phyloP scores from a whole-genome alignment of 139 green algal genomes.

The Coelastrella sp. region DNA sequence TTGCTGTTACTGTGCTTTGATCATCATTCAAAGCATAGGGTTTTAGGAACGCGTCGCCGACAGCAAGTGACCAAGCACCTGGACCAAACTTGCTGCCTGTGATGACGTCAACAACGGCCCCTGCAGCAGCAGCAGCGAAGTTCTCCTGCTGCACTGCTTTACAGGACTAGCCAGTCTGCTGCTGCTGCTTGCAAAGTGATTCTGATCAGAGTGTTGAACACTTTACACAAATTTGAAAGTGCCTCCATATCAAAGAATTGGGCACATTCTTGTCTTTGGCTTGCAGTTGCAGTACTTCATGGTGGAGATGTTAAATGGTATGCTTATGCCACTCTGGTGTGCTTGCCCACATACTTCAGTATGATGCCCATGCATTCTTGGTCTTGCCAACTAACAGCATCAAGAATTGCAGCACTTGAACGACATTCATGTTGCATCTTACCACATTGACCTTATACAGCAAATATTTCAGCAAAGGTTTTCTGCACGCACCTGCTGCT shows the following conservation, averaged over 20 bases:
- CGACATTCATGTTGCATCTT: background rate
- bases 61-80: conserved; percentile 45
- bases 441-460: background rate
- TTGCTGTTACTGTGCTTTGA: conserved; percentile 1
- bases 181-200: background rate
- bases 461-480: too few species aligned
- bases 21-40: conserved; percentile 37
- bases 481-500: conserved; percentile 30
- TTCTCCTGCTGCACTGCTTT: background rate
- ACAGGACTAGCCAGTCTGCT: background rate
- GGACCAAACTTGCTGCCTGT: background rate
- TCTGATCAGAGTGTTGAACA: too few species aligned
- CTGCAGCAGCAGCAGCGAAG: conserved; percentile 22
- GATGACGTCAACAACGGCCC: background rate
- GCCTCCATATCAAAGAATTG: too few species aligned
- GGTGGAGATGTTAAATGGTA: too few species aligned
- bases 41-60: conserved; percentile 42
- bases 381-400: too few species aligned
- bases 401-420: background rate
- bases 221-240: too few species aligned
- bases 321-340: too few species aligned
- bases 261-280: too few species aligned
- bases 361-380: too few species aligned
- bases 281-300: too few species aligned
- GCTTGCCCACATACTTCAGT: too few species aligned